Evolutionary conservation across 192 early-diverging fungal genomes (phyloP).

Genomic region (Irineochytrium annulatum): DNA sequence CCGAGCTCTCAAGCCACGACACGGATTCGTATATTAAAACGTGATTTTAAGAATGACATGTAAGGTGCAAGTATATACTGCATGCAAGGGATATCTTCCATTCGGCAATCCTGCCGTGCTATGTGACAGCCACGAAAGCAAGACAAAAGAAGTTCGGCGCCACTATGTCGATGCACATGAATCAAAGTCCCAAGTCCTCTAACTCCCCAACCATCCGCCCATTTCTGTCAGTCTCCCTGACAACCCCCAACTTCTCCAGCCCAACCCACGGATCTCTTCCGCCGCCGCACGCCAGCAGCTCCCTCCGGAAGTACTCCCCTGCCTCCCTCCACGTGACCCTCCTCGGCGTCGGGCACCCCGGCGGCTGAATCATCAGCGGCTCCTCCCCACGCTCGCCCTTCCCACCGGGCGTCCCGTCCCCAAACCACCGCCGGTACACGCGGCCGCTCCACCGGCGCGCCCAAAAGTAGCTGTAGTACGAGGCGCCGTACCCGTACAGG

Average conservation of each 20-base stretch:
- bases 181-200: neutral
- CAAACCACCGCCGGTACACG: conserved; percentile 72
- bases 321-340: conserved; percentile 16
- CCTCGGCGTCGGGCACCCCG: neutral
- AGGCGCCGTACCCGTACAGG: conserved; percentile 84
- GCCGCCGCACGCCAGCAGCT: conserved; percentile 90
- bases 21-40: too few species aligned
- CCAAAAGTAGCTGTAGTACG: conserved; percentile 95
- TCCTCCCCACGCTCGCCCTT: conserved; percentile 48
- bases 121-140: too few species aligned
- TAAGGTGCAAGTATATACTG: too few species aligned
- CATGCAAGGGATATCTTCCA: too few species aligned
- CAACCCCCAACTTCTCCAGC: conserved; percentile 34
- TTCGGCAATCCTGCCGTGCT: too few species aligned
- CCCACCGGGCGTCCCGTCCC: conserved; percentile 61
- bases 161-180: too few species aligned
- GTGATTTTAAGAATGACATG: too few species aligned
- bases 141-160: too few species aligned
- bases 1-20: too few species aligned
- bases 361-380: conserved; percentile 19
- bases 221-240: neutral
- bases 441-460: conserved; percentile 73
- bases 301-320: conserved; percentile 56
- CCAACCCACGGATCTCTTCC: conserved; percentile 84
- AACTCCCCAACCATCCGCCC: neutral